Conservation (phyloP, 1,284 basidiomycete species). For the Ganoderma sinense region DNA sequence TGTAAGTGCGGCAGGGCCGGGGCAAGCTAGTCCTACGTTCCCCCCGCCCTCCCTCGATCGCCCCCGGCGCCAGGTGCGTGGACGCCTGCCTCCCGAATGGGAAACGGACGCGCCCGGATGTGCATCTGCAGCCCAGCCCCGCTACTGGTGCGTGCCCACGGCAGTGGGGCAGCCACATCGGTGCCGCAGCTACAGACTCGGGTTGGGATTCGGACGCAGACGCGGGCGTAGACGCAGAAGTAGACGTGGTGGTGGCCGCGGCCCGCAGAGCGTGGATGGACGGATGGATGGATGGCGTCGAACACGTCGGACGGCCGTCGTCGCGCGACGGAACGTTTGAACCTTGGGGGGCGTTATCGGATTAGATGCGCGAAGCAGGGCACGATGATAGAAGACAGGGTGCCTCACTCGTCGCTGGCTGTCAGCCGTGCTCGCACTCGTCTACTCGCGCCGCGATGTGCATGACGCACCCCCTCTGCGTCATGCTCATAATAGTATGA, state of each 20-base stretch:
- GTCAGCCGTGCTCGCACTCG: background rate
- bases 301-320: constrained; percentile 2
- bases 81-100: background rate
- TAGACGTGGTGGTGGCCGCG: background rate
- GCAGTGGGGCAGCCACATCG: background rate
- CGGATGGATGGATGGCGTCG: background rate
- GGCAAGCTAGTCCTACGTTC: background rate
- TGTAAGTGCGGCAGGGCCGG: background rate
- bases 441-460: background rate
- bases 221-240: background rate
- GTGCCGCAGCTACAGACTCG: background rate
- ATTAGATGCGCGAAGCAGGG: constrained; percentile 11
- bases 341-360: constrained; percentile 5
- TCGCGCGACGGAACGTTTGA: background rate
- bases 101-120: background rate
- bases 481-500: background rate
- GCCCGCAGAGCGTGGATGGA: background rate
- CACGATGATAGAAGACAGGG: background rate
- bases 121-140: too few species aligned
- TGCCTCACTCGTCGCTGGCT: background rate
- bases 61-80: background rate
- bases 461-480: background rate
- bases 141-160: too few species aligned
- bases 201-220: too few species aligned
- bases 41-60: background rate